A percentile compares a stretch with the other conserved stretches of the same genome.
These are phyloP conservation scores for Fusarium proliferatum DNA, from an alignment of 2,329 filamentous ascomycete species.

Conservation along the genomic window DNA sequence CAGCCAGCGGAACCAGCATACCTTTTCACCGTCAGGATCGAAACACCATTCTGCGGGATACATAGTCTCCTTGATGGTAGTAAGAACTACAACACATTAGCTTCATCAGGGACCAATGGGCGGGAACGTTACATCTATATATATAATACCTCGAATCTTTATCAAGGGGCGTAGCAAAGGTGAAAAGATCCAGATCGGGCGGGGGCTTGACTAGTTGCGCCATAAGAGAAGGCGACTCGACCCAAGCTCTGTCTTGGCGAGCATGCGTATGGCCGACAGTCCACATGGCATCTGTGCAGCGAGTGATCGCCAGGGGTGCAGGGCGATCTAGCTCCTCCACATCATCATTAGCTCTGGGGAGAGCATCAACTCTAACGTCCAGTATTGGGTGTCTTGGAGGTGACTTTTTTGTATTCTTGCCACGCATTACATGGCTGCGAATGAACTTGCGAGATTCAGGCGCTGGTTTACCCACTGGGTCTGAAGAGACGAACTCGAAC, in stretches of 20 bases:
- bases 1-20: slow-evolving; percentile 47
- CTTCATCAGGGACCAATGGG: fast-evolving
- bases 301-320: neutral
- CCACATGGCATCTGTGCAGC: neutral
- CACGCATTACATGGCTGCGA: slow-evolving; percentile 45
- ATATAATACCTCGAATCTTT: slow-evolving; percentile 23
- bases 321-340: neutral
- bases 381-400: neutral
- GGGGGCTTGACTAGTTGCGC: slow-evolving; percentile 18
- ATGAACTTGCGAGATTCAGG: slow-evolving; percentile 43
- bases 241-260: slow-evolving; percentile 19
- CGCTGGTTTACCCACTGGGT: slow-evolving; percentile 37
- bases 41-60: slow-evolving; percentile 48
- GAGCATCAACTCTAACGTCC: neutral
- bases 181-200: slow-evolving; percentile 34
- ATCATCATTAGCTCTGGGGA: neutral
- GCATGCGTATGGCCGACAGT: slow-evolving; percentile 2
- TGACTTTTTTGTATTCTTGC: slow-evolving; percentile 40
- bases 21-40: slow-evolving; percentile 33
- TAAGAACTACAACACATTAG: slow-evolving; percentile 34
- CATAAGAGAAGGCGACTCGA: slow-evolving; percentile 31
- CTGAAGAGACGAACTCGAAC: slow-evolving; percentile 47
- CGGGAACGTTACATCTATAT: slow-evolving; percentile 22
- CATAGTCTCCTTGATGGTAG: slow-evolving; percentile 43
- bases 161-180: slow-evolving; percentile 34